Base-by-base conservation (phyloP, 352 stramenopile species). In the Pythium aquatile region DNA sequence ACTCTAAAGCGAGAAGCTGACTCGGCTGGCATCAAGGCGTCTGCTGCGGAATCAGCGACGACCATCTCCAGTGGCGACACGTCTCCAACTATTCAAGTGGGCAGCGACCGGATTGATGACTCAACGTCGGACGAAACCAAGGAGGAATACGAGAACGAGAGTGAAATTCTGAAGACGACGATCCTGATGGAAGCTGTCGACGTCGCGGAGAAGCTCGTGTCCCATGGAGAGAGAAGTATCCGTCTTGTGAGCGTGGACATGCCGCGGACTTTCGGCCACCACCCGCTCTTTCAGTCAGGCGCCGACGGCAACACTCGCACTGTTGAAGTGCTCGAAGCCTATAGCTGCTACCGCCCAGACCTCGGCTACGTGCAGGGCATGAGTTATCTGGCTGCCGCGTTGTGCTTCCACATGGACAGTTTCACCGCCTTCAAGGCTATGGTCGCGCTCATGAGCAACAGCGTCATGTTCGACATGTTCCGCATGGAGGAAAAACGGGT, bases 331-430 rank as follows among this genome's bases (percentile, higher is more conserved):
- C 74, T 95, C 14, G 85, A 94, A 56, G 85, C 87, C 7, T 95
- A 95, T 66, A 91, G 87, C 32, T 95, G 87, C 73, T 95, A 95
- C 54, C 83, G 87, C 1, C 87, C 87, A 1, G 87, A 95, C 49
- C 65, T 95, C 17, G 87, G 87, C 9, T 95, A 95, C 60, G 85
- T 95, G 11, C 87, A 95, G 65, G 87, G 87, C 33, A 95, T 95
- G 87, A 94, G 85, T 67, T 95, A 95, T 48, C 70, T 95, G n/a
- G 87, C 87, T 5, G 87, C 87, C 9, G 78, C 82, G 6, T 51
- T 95, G 44, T 95, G 87, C 63, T 89, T 95, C 53, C 87, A 95
- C 68, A 91, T 95, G 83, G 87, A 95, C 64, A 93, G 81, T 69
- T 95, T 94, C 58, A 85, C 83, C 53, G 87, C 87, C 42, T 95